Percentiles rank a stretch among this genome's conserved stretches.
Conservation (phyloP, 164 flowering plant genomes). For the Nymphaea thermarum region DNA sequence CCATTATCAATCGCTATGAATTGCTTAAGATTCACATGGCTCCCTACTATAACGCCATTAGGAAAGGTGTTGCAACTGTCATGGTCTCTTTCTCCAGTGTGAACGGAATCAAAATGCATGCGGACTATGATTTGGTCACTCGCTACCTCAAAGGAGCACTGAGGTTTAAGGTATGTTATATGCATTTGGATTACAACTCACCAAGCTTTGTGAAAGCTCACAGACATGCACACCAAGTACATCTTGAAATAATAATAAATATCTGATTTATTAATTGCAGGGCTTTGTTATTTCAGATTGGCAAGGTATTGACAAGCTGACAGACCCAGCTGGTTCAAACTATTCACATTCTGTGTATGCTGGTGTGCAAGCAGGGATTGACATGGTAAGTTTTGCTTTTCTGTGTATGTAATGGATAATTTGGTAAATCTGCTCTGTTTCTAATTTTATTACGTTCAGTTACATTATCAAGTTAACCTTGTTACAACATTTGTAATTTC, state of each 20-base stretch:
- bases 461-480: too few relatives aligned
- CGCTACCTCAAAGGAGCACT: conserved; percentile 31
- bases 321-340: conserved; percentile 24
- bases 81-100: conserved; percentile 42
- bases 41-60: conserved; percentile 23
- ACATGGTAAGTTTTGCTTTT: conserved; percentile 24
- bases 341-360: conserved; percentile 28
- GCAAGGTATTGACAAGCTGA: conserved; percentile 34
- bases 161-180: conserved; percentile 20
- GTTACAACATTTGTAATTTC: too few relatives aligned
- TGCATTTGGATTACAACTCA: too few relatives aligned
- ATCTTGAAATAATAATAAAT: too few relatives aligned
- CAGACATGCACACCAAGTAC: too few relatives aligned
- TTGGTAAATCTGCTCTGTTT: too few relatives aligned
- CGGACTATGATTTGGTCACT: conserved; percentile 29
- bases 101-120: conserved; percentile 40
- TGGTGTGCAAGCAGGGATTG: conserved; percentile 32
- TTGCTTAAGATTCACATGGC: conserved; percentile 36
- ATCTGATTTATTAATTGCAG: conserved; percentile 8
- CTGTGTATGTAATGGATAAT: too few relatives aligned
- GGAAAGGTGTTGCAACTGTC: conserved; percentile 33
- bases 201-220: too few relatives aligned
- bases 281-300: conserved; percentile 46
- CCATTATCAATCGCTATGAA: conserved; percentile 17
- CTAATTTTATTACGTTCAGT: too few relatives aligned